phyloP scores from a whole-genome alignment of 2,329 filamentous ascomycete genomes.

The Aphanocladium album region DNA sequence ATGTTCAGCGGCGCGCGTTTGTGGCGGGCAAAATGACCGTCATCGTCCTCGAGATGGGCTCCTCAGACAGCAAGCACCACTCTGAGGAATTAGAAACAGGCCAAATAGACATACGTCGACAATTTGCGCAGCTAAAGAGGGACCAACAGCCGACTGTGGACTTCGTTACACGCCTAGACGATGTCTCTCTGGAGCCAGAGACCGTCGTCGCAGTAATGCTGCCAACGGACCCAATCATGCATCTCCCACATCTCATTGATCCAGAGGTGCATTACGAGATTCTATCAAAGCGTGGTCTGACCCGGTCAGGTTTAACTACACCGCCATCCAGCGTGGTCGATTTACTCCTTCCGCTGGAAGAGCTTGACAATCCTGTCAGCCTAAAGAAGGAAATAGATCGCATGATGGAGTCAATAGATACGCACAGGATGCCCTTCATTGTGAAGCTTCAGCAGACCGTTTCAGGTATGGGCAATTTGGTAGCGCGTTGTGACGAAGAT shows the following conservation, averaged over 20 bases:
- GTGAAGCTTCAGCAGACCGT: conserved; percentile 7
- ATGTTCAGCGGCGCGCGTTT: too few relatives aligned
- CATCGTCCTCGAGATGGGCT: too few relatives aligned
- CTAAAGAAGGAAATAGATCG: not conserved
- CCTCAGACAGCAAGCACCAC: too few relatives aligned
- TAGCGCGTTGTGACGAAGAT: too few relatives aligned
- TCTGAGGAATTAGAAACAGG: too few relatives aligned
- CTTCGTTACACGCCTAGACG: too few relatives aligned
- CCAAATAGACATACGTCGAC: too few relatives aligned
- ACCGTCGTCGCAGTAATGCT: not conserved
- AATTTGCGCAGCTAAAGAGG: too few relatives aligned
- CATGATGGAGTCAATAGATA: not conserved
- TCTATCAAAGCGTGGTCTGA: conserved; percentile 8
- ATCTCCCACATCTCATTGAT: conserved; percentile 5
- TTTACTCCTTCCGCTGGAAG: not conserved
- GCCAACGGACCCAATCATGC: conserved; percentile 1
- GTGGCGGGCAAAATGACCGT: too few relatives aligned
- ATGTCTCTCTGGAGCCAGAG: not conserved
- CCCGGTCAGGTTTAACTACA: not conserved
- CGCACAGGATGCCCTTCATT: not conserved
- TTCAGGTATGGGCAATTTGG: too few relatives aligned
- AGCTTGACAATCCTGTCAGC: not conserved
- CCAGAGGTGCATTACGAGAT: conserved; percentile 8
- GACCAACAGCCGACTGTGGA: too few relatives aligned
- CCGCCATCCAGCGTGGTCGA: not conserved